Base-by-base conservation (phyloP, 768 basidiomycete genomes). In the Lentinula lateritia region DNA sequence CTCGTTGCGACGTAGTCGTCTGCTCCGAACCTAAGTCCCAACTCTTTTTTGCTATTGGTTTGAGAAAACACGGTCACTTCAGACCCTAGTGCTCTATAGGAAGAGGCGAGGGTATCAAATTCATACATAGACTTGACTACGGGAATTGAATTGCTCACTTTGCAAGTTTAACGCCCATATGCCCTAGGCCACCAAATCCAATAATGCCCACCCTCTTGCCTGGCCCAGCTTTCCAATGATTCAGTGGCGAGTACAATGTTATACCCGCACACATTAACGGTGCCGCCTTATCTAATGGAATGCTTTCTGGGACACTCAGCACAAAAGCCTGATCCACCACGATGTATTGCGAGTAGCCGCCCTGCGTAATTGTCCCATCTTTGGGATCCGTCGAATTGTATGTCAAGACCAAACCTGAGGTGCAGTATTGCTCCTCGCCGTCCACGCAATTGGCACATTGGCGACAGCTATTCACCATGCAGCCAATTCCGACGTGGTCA, bases 141-240 rank as follows among this genome's bases (percentile, higher is more conserved):
- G 10, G 15, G 12, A 16, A 12, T 12, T 18, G 23, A 1, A 32
- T n/a, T 3, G n/a, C 41, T 39, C 41, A 56, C 54, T 56, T 56
- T 8, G 54, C 54, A 9, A 56, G n/a, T 38, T 42, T 56, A 9
- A 56, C 36, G 15, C 20, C 41, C 41, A 58, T 45, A 34, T 58
- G 56, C 18, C 81, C 82, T 20, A 87, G 74, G 20, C 86, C 87
- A 45, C 87, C 87, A 43, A 90, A 79, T 46, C 87, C 87, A 63
- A 89, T 74, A 43, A 90, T 72, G 45, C 86, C 88, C 64, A 90
- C 83, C 62, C 78, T 80, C 73, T 83, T 86, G 43, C 86, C 87
- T 1, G 84, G 83, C 0, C 85, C 86, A 61, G 65, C 70, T 34
- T 35, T 74, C 75, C 76, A 62, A 72, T 71, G 7, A 80, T 81